Evolutionary conservation across 768 basidiomycete genomes (phyloP).

Genomic region (Erythrobasidium yunnanense): DNA sequence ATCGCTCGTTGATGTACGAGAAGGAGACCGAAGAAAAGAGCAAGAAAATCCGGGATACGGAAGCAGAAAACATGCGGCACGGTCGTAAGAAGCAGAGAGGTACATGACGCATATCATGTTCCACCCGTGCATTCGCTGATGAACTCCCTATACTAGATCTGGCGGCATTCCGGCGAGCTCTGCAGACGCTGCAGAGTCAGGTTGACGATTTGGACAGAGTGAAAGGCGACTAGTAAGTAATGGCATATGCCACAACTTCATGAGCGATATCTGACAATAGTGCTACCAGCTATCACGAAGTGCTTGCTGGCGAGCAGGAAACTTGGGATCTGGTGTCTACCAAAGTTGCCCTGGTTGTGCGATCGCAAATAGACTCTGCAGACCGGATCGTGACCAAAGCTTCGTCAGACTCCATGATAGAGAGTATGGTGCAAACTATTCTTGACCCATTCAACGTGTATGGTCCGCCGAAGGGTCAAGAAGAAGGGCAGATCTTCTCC

Average conservation of each 20-base stretch:
- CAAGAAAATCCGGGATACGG: conserved; percentile 26
- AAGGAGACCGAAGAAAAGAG: conserved; percentile 29
- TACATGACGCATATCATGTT: not conserved
- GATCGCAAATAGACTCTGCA: conserved; percentile 25
- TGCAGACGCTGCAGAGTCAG: conserved; percentile 18
- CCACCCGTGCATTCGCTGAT: not conserved
- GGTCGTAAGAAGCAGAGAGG: conserved; percentile 30
- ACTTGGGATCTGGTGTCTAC: conserved; percentile 18
- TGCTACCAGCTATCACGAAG: conserved; percentile 38
- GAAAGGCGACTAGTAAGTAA: conserved; percentile 20
- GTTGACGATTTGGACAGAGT: conserved; percentile 27
- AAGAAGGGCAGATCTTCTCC: conserved; percentile 27
- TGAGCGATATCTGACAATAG: too few relatives aligned
- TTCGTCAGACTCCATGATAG: conserved; percentile 12
- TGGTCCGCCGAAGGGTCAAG: conserved; percentile 3
- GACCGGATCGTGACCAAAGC: conserved; percentile 28
- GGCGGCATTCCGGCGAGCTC: conserved; percentile 18
- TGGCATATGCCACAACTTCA: too few relatives aligned
- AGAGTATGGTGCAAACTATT: conserved; percentile 15
- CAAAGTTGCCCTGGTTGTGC: conserved; percentile 22
- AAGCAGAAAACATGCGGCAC: conserved; percentile 25
- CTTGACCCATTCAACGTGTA: conserved; percentile 28
- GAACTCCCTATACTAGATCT: conserved; percentile 15
- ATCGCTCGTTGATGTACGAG: conserved; percentile 22
- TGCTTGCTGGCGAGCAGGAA: conserved; percentile 24